phyloP scores from a whole-genome alignment of 768 basidiomycete species.

The Boletales sp. region DNA sequence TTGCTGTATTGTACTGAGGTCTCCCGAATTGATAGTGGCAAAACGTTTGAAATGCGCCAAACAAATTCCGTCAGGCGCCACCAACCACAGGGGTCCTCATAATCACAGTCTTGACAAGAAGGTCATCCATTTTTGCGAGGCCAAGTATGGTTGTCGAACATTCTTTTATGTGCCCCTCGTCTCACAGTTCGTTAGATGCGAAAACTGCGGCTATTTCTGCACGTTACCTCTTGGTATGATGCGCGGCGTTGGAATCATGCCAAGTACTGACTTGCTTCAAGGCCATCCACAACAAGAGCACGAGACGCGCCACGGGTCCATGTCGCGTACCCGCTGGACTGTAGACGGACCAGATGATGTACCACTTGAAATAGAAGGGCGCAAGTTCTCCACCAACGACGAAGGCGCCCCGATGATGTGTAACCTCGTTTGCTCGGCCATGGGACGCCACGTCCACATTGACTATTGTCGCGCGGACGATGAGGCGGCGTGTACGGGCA shows the following conservation, averaged over 20 bases:
- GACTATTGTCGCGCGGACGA: conserved; percentile 49
- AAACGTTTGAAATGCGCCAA: conserved; percentile 51
- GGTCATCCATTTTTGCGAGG: conserved; percentile 54
- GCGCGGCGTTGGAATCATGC: rapidly evolving
- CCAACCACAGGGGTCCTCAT: conserved; percentile 46
- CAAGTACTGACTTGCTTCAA: conserved; percentile 15
- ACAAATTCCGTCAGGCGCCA: conserved; percentile 40
- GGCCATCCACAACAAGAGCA: conserved; percentile 60
- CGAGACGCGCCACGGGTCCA: conserved; percentile 61
- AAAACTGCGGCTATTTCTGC: conserved; percentile 56
- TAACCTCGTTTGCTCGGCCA: conserved; percentile 48
- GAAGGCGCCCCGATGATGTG: conserved; percentile 66
- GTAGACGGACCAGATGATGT: conserved; percentile 50
- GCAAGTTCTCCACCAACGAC: conserved; percentile 49
- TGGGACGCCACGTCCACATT: conserved; percentile 57
- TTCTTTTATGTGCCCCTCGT: not conserved
- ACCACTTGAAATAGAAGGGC: conserved; percentile 50
- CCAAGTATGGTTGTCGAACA: conserved; percentile 29
- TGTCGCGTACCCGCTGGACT: conserved; percentile 56
- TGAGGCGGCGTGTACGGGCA: conserved; percentile 34
- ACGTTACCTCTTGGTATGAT: conserved; percentile 49
- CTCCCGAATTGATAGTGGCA: conserved; percentile 31
- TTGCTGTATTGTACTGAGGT: not conserved
- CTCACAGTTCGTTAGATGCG: conserved; percentile 36
- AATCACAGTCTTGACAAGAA: conserved; percentile 42